Percentiles rank a stretch among this genome's conserved stretches.
These are phyloP conservation scores for Suhomyces atakaporum DNA, from an alignment of 1,139 yeast genomes.

Conservation along the genomic window DNA sequence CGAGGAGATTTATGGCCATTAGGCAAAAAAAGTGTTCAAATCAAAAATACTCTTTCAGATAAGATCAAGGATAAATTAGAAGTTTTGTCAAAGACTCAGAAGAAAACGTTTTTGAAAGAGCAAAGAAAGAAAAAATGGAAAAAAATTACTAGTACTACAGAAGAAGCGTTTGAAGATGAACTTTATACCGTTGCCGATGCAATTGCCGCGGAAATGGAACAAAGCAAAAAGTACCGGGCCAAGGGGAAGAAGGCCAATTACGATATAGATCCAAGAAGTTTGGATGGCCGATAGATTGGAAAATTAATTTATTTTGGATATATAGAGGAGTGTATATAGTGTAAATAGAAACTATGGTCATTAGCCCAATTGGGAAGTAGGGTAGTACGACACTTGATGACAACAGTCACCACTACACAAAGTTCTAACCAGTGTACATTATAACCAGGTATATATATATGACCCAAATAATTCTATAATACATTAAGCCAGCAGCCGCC, in stretches of 20 bases:
- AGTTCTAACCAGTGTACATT: slow-evolving; percentile 9
- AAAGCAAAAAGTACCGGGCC: slow-evolving; percentile 33
- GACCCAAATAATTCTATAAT: slow-evolving; percentile 14
- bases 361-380: neutral
- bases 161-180: slow-evolving; percentile 37
- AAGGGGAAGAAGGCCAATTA: slow-evolving; percentile 36
- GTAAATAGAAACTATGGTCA: slow-evolving; percentile 3
- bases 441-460: slow-evolving; percentile 5
- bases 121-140: slow-evolving; percentile 45
- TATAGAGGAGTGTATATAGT: slow-evolving; percentile 4
- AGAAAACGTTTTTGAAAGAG: slow-evolving; percentile 45
- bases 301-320: no score
- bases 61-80: slow-evolving; percentile 38
- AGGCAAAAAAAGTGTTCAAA: slow-evolving; percentile 65
- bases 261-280: slow-evolving; percentile 23
- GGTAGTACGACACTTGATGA: neutral
- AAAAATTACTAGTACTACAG: slow-evolving; percentile 36
- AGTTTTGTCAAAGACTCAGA: slow-evolving; percentile 39
- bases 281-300: no score
- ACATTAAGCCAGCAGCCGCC: slow-evolving; percentile 9
- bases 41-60: slow-evolving; percentile 35
- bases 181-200: slow-evolving; percentile 36
- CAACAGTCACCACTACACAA: no score
- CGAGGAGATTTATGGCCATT: slow-evolving; percentile 92
- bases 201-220: slow-evolving; percentile 39